Percentiles rank a stretch among this genome's conserved stretches.
Evolutionary conservation across 352 stramenopile species (phyloP).

Genomic region (Phytophthora citrophthora): DNA sequence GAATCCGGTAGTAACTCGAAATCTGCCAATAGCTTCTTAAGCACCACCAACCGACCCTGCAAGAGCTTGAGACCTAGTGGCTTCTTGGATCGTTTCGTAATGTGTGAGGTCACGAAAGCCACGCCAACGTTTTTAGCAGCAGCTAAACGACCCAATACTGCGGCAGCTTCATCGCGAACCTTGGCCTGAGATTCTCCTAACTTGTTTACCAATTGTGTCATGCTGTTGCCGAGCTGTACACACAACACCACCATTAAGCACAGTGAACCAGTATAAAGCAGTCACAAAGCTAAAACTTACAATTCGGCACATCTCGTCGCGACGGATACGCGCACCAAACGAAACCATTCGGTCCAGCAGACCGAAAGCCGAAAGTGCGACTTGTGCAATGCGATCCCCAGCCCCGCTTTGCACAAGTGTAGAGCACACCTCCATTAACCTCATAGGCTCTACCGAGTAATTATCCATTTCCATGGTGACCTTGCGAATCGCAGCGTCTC

Average conservation of each 20-base stretch:
- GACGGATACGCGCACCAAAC: slow-evolving; percentile 51
- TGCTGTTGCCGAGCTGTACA: slow-evolving; percentile 70
- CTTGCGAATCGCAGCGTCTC: slow-evolving; percentile 85
- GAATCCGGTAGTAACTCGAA: slow-evolving; percentile 58
- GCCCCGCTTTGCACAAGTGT: slow-evolving; percentile 76
- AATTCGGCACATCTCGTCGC: slow-evolving; percentile 72
- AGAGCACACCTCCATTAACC: slow-evolving; percentile 66
- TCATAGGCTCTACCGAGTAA: slow-evolving; percentile 53
- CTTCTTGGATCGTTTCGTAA: slow-evolving; percentile 81
- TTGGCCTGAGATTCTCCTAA: slow-evolving; percentile 76
- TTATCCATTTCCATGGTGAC: slow-evolving; percentile 77
- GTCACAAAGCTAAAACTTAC: slow-evolving; percentile 39
- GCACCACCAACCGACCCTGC: slow-evolving; percentile 60
- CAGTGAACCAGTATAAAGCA: not conserved
- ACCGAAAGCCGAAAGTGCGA: slow-evolving; percentile 74
- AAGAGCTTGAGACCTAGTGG: slow-evolving; percentile 76
- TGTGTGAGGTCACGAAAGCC: slow-evolving; percentile 60
- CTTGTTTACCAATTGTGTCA: slow-evolving; percentile 83
- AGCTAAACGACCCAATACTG: slow-evolving; percentile 50
- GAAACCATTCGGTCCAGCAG: slow-evolving; percentile 67
- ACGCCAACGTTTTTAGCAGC: slow-evolving; percentile 73
- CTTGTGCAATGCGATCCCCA: slow-evolving; percentile 77
- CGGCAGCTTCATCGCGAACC: slow-evolving; percentile 72
- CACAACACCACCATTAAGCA: not conserved
- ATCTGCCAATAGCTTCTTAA: slow-evolving; percentile 64